phyloP scores from a whole-genome alignment of 768 basidiomycete species.

The Tylopilus vinaceipallidus region DNA sequence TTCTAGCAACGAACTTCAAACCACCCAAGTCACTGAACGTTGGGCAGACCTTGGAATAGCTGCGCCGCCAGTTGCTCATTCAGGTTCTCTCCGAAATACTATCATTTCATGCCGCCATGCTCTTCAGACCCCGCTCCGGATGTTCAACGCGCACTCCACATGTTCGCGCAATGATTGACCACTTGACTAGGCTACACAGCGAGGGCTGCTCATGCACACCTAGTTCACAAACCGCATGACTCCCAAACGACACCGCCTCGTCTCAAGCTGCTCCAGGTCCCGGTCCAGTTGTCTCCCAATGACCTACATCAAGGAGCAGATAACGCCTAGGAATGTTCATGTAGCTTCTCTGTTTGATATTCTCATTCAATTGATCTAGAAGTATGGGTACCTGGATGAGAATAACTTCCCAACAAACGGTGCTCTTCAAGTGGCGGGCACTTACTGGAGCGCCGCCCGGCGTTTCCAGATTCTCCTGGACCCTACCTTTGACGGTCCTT shows the following conservation, averaged over 20 bases:
- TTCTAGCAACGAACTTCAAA: conserved; percentile 1
- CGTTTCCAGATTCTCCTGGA: conserved; percentile 23
- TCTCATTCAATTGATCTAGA: background rate
- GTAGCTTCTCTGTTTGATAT: background rate
- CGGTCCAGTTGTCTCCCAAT: conserved; percentile 4
- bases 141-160: conserved; percentile 34
- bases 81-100: conserved; percentile 15
- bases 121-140: conserved; percentile 27
- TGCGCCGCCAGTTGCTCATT: conserved; percentile 12
- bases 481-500: conserved; percentile 25
- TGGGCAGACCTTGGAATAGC: conserved; percentile 1
- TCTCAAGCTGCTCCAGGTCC: conserved; percentile 13
- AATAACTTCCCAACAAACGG: background rate
- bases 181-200: conserved; percentile 24
- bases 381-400: background rate
- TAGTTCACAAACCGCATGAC: conserved; percentile 21
- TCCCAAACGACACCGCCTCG: conserved; percentile 17
- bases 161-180: conserved; percentile 30
- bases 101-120: conserved; percentile 20
- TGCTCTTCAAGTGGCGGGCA: conserved; percentile 12
- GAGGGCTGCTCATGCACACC: conserved; percentile 24
- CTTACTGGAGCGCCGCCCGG: conserved; percentile 20
- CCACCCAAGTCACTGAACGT: background rate
- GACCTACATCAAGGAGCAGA: background rate
- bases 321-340: conserved; percentile 3